Base-by-base conservation (phyloP, 1,284 basidiomycete species). In the Tilletia indica region DNA sequence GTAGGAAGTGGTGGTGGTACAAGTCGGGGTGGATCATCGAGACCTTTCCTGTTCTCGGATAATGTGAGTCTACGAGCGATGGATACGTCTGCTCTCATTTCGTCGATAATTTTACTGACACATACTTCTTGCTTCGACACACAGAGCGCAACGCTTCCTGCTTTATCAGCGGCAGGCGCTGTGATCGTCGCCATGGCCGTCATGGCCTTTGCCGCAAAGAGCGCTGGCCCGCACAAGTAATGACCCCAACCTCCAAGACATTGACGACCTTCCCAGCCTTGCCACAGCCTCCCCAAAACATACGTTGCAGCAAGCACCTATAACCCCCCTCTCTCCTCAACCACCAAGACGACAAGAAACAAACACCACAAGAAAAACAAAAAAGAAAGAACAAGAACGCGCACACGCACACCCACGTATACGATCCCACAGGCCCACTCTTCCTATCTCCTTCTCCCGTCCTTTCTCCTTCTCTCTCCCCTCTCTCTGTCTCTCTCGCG, bases 181-280 rank as follows among this genome's bases (percentile, higher is more conserved):
- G 61, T 64, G 12, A 64, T 64, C 21, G 61, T 64, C 9, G 61
- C 61, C 16, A 64, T 64, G 61, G 61, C 61, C 6, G 61, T 64
- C 4, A 64, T 64, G 61, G 61, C 61, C 2, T 64, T 64, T 34
- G 61, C 61, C 14, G 61, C 61, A 16, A 64, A 64, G 61, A 64
- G 61, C 38, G 61, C 61, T 34, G 61, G 61, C 4, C 61, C 61
- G 6, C 61, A 64, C 61, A 64, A 64, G 61, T 64, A 64, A 64
- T 14, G 36, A 64, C 12, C 61, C 1, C 42, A 8, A 45, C 42
- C 42, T 45, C 14, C 42, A 45, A 45, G 9, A 45, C 42, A 8
- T 45, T 45, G 9, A 45, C 42, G 42, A 45, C 6, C 42, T 31
- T 31, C 25, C 25, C 25, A 31, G 25, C 9, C 42, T 45, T 14